Conservation (phyloP, 352 stramenopile species). For the Pythium sukuiense region DNA sequence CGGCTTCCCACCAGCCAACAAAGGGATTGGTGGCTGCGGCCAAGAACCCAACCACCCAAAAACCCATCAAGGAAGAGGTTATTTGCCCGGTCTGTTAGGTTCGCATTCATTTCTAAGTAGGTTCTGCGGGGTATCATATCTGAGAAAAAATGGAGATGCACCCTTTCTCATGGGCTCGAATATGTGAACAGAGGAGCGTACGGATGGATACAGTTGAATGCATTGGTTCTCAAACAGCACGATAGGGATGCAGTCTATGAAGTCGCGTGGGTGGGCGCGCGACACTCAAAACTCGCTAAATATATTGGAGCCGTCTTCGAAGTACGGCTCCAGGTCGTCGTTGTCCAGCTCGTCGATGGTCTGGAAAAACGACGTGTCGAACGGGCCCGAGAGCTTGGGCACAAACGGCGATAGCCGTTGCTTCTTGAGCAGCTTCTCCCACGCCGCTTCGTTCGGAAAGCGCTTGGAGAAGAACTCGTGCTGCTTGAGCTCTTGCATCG, state of each 20-base stretch:
- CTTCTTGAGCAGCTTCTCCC: conserved; percentile 43
- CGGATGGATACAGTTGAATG: not conserved
- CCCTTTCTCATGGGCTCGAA: not conserved
- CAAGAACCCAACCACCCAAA: conserved; percentile 26
- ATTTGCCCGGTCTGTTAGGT: not conserved
- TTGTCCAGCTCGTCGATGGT: conserved; percentile 52
- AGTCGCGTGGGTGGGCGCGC: not conserved
- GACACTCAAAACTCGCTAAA: conserved; percentile 50
- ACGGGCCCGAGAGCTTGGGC: conserved; percentile 57
- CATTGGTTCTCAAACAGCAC: not conserved
- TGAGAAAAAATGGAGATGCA: conserved; percentile 11
- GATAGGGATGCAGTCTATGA: not conserved
- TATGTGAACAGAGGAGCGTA: not conserved
- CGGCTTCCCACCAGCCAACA: conserved; percentile 9
- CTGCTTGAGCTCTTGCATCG: conserved; percentile 53
- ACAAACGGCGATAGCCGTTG: conserved; percentile 56
- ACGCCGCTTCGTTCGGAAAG: conserved; percentile 39
- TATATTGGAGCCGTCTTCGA: conserved; percentile 68
- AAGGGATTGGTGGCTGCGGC: conserved; percentile 21
- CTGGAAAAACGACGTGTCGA: conserved; percentile 75
- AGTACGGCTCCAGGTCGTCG: conserved; percentile 63
- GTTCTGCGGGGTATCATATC: conserved; percentile 14
- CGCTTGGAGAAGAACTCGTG: conserved; percentile 56
- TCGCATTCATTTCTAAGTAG: conserved; percentile 3
- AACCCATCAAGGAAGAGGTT: not conserved